A percentile compares a stretch with the other conserved stretches of the same genome.
phyloP scores from a whole-genome alignment of 768 basidiomycete genomes.

The Coprinopsis marcescibilis region DNA sequence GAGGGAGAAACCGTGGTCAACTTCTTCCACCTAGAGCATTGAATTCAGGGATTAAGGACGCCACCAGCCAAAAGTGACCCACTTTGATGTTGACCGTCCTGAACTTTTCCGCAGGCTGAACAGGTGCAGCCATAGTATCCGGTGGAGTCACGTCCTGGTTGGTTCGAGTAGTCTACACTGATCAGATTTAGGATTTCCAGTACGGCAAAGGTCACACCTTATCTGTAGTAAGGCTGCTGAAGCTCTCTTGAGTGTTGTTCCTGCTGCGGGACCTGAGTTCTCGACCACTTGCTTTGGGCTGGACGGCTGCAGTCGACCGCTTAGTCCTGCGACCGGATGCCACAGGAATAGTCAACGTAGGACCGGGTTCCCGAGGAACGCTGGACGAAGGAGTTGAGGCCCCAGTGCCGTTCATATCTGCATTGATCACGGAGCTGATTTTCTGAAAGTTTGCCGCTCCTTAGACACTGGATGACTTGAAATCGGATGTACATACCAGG shows the following conservation, averaged over 20 bases:
- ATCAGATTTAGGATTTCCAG: background rate
- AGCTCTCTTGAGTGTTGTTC: slow-evolving; percentile 33
- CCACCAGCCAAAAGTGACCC: background rate
- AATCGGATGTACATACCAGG: background rate
- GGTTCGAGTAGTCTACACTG: background rate
- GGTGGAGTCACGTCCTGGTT: background rate
- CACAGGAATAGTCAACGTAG: background rate
- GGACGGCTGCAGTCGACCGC: background rate
- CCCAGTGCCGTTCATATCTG: slow-evolving; percentile 6
- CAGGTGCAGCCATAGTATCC: background rate
- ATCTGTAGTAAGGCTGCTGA: slow-evolving; percentile 33
- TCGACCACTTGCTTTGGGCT: slow-evolving; percentile 26
- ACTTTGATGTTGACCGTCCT: slow-evolving; percentile 33
- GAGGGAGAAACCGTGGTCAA: slow-evolving; percentile 19
- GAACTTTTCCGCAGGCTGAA: slow-evolving; percentile 12
- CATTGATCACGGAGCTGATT: slow-evolving; percentile 5
- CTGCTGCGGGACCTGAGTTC: slow-evolving; percentile 41
- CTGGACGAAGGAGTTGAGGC: background rate
- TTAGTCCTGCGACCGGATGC: background rate
- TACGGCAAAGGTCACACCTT: slow-evolving; percentile 22
- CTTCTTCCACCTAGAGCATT: slow-evolving; percentile 30
- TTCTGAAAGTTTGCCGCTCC: background rate
- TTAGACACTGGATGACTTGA: background rate
- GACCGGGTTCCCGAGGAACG: background rate
- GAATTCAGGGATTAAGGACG: background rate